phyloP scores from a whole-genome alignment of 176 grass and related monocot genomes.

The Raddia guianensis region DNA sequence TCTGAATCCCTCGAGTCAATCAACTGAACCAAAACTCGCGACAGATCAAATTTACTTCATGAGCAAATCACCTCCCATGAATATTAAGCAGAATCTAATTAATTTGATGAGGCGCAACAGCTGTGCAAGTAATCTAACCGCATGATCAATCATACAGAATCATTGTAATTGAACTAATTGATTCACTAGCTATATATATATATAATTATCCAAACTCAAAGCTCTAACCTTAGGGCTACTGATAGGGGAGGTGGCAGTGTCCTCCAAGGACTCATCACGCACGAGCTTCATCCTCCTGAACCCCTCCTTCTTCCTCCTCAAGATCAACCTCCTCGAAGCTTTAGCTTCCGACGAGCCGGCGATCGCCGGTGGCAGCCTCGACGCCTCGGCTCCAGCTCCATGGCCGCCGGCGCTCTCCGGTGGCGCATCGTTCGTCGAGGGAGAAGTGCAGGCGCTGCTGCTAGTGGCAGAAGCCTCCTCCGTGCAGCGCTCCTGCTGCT shows the following conservation, averaged over 20 bases:
- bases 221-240: conserved; percentile 43
- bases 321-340: conserved; percentile 29
- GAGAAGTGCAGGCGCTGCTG: neutral
- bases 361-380: conserved; percentile 12
- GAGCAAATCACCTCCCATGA: neutral
- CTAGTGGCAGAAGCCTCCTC: neutral
- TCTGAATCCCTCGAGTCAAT: conserved; percentile 29
- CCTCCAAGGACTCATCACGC: conserved; percentile 50
- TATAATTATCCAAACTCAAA: neutral
- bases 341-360: conserved; percentile 3
- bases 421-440: neutral
- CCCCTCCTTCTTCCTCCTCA: conserved; percentile 10
- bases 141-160: neutral
- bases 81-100: neutral
- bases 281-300: conserved; percentile 17
- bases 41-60: neutral
- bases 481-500: neutral
- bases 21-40: conserved; percentile 18
- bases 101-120: neutral
- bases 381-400: neutral
- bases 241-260: conserved; percentile 54
- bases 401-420: neutral
- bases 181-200: neutral
- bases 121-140: neutral
- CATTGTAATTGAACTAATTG: neutral